These are phyloP conservation scores for Heliosperma pusillum DNA, from an alignment of 148 eudicot species.

Conservation along the genomic window DNA sequence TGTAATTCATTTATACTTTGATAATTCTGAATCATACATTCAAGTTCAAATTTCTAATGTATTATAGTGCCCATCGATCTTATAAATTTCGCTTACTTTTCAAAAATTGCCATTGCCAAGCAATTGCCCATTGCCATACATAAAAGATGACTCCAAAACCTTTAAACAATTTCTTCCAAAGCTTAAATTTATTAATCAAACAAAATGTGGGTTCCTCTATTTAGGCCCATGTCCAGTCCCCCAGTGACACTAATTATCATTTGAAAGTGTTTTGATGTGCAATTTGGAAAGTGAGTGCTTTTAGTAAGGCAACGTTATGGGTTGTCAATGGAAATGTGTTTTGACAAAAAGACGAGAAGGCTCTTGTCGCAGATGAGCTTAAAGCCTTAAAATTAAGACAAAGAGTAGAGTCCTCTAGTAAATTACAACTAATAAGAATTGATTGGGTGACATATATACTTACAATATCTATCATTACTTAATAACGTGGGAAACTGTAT, in stretches of 20 bases:
- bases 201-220: not conserved
- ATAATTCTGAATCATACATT: no score
- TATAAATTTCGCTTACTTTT: no score
- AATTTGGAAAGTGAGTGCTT: not conserved
- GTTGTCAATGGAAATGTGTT: not conserved
- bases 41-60: no score
- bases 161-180: no score
- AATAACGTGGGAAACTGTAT: not conserved
- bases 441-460: not conserved
- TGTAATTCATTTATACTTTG: no score
- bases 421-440: not conserved
- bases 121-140: no score
- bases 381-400: not conserved
- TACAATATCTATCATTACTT: not conserved
- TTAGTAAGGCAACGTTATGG: not conserved
- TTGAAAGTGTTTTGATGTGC: not conserved
- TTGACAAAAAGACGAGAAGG: not conserved
- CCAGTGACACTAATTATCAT: not conserved
- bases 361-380: not conserved
- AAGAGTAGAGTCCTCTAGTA: not conserved
- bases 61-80: no score
- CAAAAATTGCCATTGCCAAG: no score
- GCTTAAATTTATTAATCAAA: no score
- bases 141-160: no score
- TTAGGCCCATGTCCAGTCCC: not conserved